These are phyloP conservation scores for Leccinum variicolor DNA, from an alignment of 768 basidiomycete species.

Conservation along the genomic window DNA sequence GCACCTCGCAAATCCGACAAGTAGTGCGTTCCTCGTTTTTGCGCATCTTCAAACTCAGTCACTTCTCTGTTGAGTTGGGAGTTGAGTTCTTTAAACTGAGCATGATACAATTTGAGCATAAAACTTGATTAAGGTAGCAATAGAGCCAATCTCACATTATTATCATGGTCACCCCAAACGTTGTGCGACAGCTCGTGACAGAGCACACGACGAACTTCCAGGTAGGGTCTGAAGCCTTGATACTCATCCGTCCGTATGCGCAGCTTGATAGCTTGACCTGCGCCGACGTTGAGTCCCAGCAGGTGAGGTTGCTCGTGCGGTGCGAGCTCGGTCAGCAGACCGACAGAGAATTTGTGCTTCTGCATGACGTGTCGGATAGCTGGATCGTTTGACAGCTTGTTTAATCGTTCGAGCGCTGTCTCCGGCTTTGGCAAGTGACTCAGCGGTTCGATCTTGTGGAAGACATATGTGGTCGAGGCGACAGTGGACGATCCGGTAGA, in stretches of 20 bases:
- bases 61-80: slow-evolving; percentile 74
- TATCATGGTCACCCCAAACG: slow-evolving; percentile 67
- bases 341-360: slow-evolving; percentile 64
- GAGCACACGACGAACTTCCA: slow-evolving; percentile 60
- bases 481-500: slow-evolving; percentile 45
- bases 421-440: slow-evolving; percentile 61
- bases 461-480: slow-evolving; percentile 48
- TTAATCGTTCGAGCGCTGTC: slow-evolving; percentile 51
- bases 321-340: slow-evolving; percentile 70
- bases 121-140: not conserved
- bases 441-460: slow-evolving; percentile 63
- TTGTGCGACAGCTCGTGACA: slow-evolving; percentile 81
- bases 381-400: slow-evolving; percentile 62
- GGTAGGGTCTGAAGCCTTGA: slow-evolving; percentile 68
- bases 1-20: slow-evolving; percentile 35
- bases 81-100: slow-evolving; percentile 71
- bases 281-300: slow-evolving; percentile 64
- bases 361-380: slow-evolving; percentile 72
- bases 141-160: slow-evolving; percentile 48
- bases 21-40: slow-evolving; percentile 50
- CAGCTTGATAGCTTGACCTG: slow-evolving; percentile 61
- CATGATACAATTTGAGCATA: slow-evolving; percentile 23
- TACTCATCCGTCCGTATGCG: slow-evolving; percentile 67
- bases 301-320: slow-evolving; percentile 72
- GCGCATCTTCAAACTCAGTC: slow-evolving; percentile 58